Evolutionary conservation across 345 rosid genomes (phyloP).

Genomic region (Cardamine chenopodiifolia): DNA sequence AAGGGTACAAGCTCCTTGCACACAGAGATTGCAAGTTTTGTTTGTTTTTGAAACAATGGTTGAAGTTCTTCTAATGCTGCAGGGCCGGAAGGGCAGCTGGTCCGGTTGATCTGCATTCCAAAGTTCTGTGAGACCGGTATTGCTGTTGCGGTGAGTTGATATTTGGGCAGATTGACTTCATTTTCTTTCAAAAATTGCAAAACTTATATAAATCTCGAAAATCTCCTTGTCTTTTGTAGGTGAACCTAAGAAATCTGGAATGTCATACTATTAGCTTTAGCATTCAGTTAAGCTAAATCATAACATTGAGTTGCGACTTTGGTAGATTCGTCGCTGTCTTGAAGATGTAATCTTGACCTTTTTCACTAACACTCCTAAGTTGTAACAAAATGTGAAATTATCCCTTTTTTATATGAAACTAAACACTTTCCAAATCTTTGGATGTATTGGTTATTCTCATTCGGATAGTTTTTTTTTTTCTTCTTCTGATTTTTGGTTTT

Average conservation of each 20-base stretch:
- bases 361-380: background rate
- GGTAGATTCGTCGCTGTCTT: background rate
- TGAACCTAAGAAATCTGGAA: constrained; percentile 77
- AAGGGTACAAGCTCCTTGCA: constrained; percentile 52
- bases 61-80: constrained; percentile 29
- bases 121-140: constrained; percentile 75
- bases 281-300: constrained; percentile 46
- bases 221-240: constrained; percentile 46
- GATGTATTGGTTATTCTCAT: constrained; percentile 5
- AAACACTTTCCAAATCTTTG: constrained; percentile 10
- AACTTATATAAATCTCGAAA: constrained; percentile 3
- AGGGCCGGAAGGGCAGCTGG: constrained; percentile 83
- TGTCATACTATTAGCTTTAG: constrained; percentile 78
- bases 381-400: background rate
- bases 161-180: background rate
- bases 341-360: background rate
- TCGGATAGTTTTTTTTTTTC: background rate
- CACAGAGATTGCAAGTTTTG: background rate
- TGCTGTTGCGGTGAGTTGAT: constrained; percentile 74
- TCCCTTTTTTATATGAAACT: background rate
- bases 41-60: background rate
- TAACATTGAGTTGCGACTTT: constrained; percentile 25
- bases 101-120: constrained; percentile 76
- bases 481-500: background rate
- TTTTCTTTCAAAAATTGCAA: background rate